phyloP scores from a whole-genome alignment of 441 rosid genomes.

The Populus hybrid region DNA sequence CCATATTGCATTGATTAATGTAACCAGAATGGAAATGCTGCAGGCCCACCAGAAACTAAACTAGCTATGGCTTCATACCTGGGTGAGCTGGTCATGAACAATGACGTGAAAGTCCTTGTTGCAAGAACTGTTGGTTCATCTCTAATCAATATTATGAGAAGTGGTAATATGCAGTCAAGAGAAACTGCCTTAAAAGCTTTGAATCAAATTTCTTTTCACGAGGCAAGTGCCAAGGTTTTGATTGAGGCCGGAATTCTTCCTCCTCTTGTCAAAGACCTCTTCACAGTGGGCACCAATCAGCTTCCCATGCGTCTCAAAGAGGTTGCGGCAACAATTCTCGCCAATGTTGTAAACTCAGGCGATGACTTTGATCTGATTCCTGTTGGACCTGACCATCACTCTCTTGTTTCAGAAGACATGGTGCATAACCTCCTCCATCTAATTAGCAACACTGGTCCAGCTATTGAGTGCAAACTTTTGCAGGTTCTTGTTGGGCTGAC shows the following conservation, averaged over 20 bases:
- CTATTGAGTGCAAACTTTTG: conserved; percentile 90
- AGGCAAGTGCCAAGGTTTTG: conserved; percentile 75
- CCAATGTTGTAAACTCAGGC: conserved; percentile 80
- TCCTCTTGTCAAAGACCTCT: conserved; percentile 81
- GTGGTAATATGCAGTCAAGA: conserved; percentile 56
- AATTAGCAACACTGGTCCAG: conserved; percentile 95
- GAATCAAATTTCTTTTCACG: conserved; percentile 78
- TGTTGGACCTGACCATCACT: conserved; percentile 66
- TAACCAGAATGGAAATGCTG: conserved; percentile 30
- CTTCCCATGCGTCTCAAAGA: conserved; percentile 89
- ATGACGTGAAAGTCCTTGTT: conserved; percentile 73
- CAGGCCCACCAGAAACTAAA: conserved; percentile 86
- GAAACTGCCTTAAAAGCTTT: conserved; percentile 90
- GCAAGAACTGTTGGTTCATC: conserved; percentile 85
- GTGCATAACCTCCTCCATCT: conserved; percentile 78
- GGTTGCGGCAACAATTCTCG: conserved; percentile 88
- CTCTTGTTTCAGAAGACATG: conserved; percentile 79
- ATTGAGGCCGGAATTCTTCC: conserved; percentile 83
- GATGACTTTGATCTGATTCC: conserved; percentile 59
- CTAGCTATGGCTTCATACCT: conserved; percentile 83
- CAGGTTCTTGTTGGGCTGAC: conserved; percentile 97
- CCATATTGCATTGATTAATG: conserved; percentile 18
- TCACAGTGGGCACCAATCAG: conserved; percentile 62
- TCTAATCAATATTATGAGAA: conserved; percentile 71
- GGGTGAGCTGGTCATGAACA: conserved; percentile 79